A percentile compares a stretch with the other conserved stretches of the same genome.
Conservation (phyloP, 176 grass and related monocot genomes). For the Cenchrus fungigraminus region DNA sequence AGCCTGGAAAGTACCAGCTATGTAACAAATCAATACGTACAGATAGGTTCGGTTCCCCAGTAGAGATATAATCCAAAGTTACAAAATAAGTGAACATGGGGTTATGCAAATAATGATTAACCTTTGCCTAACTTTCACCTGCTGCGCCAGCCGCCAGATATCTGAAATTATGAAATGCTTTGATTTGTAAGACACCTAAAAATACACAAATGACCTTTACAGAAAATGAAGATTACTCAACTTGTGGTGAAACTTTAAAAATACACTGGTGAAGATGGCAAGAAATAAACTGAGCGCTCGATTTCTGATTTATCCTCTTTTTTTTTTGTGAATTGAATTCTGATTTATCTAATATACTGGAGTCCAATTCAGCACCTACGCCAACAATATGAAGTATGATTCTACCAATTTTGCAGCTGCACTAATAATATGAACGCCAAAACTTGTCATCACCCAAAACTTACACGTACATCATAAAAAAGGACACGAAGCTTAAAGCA, state of each 20-base stretch:
- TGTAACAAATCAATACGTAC: neutral
- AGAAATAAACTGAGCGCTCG: neutral
- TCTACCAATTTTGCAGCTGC: neutral
- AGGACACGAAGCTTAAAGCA: neutral
- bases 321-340: neutral
- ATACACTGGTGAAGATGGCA: neutral
- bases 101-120: slow-evolving; percentile 34
- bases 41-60: neutral
- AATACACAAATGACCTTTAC: neutral
- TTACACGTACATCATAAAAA: neutral
- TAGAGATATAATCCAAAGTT: neutral
- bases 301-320: neutral
- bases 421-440: neutral
- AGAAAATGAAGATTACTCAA: neutral
- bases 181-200: slow-evolving; percentile 17
- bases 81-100: slow-evolving; percentile 6
- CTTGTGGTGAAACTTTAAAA: neutral
- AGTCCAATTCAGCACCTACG: neutral
- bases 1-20: neutral
- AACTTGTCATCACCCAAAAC: neutral
- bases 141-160: slow-evolving; percentile 86
- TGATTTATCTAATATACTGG: too few relatives aligned
- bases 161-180: slow-evolving; percentile 69
- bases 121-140: slow-evolving; percentile 99
- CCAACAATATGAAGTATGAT: neutral